Evolutionary conservation across 139 green algal species (phyloP), one percentile per base, ranked within the genome.

Genomic region (Spirogloea muscicola): DNA sequence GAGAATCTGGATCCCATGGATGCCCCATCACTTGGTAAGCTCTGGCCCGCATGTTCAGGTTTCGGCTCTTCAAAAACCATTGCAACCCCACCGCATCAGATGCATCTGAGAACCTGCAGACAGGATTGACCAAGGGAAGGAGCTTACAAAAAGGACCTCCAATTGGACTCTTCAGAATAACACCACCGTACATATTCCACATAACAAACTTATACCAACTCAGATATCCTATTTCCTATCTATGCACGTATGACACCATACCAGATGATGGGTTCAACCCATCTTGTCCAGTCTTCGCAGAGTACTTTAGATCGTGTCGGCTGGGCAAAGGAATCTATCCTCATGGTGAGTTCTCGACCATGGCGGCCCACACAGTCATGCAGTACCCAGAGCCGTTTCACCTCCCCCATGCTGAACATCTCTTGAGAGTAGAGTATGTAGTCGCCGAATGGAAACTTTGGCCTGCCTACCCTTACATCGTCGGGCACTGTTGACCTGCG

Each of bases 321-420:
- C 21, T 36, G 33, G 33, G 41, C 46, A 49, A 76, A 77, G 4
- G 58, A 73, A 10, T 77, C 69, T 7, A 77, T 49, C 3, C 69
- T 7, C 62, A 77, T 67, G 29, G n/a, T 21, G 21, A 77, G 38
- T 7, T 58, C 27, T 21, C 69, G 37, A 10, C 60, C 65, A 25
- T 76, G 31, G 18, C 10, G 62, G 21, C 13, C n/a, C 33, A 27
- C 10, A 5, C 69, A 77, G 25, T 29, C 5, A 67, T 77, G 58
- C 21, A n/a, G 58, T 9, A 37, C n/a, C 69, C 69, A 77, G 5
- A 77, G 43, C 18, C 21, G 33, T 40, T 77, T 78, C 58, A 70
- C n/a, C 18, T 77, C 69, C 33, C 58, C 59, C 69, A 77, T 77
- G 58, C 34, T 77, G 58, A 77, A 74, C 16, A 78, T 37, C 21